Evolutionary conservation across 768 basidiomycete genomes (phyloP), one percentile per base, ranked within the genome.

Genomic region (Imleria badia): DNA sequence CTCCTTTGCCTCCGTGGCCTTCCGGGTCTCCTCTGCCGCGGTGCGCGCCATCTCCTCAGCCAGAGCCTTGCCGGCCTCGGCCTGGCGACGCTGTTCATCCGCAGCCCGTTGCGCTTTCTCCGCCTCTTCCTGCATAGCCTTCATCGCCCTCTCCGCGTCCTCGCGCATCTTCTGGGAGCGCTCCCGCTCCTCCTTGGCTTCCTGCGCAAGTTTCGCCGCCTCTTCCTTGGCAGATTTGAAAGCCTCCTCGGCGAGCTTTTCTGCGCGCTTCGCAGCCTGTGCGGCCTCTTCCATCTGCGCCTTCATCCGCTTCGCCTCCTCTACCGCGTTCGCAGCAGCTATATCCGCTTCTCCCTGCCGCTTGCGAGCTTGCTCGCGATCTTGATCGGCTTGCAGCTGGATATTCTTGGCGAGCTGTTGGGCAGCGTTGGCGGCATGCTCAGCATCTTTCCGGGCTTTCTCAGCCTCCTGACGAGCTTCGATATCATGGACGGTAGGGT

Each of bases 51-150:
- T 30, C 11, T 56, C 50, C 22, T 68, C 61, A 2, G 66, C 68
- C 2, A 45, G 54, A 3, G 48, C 59, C 39, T 41, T 67, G 0
- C 51, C 59, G 1, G 52, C 54, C 42, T 56, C 58, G 1, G 68
- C 66, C 6, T 56, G 45, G 13, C 44, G 52, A 14, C 56, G 59
- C n/a, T 67, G 60, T n/a, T 59, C 63, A 10, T 66, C 60, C 0
- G 60, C 65, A 29, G 26, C 58, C 26, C 11, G 33, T 11, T 49
- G 62, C 3, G 59, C 55, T 15, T 46, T 58, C 17, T 55, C 55
- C 0, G 55, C 54, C 2, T 62, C 62, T 36, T 61, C 51, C 40
- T n/a, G 59, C 6, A 55, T 62, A 23, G 54, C 52, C 2, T 12
- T 44, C 14, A 56, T 57, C 17, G 48, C 58, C 30, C 20, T 58